Evolutionary conservation across 345 rosid species (phyloP).

Genomic region (Cardamine occulta): DNA sequence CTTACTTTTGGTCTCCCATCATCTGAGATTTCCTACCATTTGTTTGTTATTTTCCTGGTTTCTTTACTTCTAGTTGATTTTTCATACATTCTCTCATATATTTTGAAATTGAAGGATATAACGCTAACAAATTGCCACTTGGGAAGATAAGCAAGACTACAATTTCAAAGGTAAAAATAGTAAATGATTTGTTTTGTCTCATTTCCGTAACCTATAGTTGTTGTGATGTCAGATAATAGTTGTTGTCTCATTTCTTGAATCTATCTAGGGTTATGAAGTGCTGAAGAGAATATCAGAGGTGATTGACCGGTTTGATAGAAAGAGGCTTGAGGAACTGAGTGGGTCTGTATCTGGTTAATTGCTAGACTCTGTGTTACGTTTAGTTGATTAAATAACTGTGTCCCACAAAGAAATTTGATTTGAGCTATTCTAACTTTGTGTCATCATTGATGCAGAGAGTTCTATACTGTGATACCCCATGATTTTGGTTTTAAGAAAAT

Average conservation of each 20-base stretch:
- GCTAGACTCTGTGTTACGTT: constrained; percentile 9
- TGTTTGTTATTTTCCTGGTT: constrained; percentile 1
- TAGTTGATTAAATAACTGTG: neutral
- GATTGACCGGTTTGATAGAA: constrained; percentile 53
- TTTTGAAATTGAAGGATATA: constrained; percentile 53
- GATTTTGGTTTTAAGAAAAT: constrained; percentile 86
- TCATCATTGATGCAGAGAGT: constrained; percentile 62
- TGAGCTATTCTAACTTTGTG: constrained; percentile 25
- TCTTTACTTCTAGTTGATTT: constrained; percentile 23
- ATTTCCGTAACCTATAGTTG: neutral
- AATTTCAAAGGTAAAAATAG: constrained; percentile 44
- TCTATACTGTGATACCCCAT: constrained; percentile 89
- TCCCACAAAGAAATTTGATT: neutral
- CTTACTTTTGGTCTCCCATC: neutral
- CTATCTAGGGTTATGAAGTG: constrained; percentile 77
- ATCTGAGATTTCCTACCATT: neutral
- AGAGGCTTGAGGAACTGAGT: constrained; percentile 70
- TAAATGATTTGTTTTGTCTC: constrained; percentile 4
- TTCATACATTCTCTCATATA: constrained; percentile 12
- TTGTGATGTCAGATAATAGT: constrained; percentile 24
- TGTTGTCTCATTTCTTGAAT: constrained; percentile 10
- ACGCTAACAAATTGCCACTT: constrained; percentile 91
- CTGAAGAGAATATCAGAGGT: constrained; percentile 72
- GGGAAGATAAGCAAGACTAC: constrained; percentile 90
- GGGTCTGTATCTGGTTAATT: constrained; percentile 57